Conservation (phyloP, 1,284 basidiomycete genomes). For the Inonotus hispidus region DNA sequence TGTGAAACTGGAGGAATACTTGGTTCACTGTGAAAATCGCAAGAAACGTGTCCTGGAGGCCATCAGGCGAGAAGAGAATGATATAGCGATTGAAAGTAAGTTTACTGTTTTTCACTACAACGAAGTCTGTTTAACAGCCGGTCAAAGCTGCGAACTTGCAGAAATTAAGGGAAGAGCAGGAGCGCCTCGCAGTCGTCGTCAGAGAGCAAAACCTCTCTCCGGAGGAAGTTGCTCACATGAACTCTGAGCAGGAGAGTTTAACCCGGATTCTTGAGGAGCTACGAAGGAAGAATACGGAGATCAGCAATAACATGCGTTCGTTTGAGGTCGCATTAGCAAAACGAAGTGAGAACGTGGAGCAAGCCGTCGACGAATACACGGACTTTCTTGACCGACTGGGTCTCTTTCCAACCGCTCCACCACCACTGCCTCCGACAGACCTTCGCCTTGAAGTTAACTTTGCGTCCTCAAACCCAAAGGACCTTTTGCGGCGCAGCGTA, state of each 20-base stretch:
- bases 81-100: conserved; percentile 39
- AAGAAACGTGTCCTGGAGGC: conserved; percentile 58
- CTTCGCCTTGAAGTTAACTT: conserved; percentile 73
- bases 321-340: conserved; percentile 77
- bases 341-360: conserved; percentile 72
- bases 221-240: conserved; percentile 85
- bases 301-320: conserved; percentile 61
- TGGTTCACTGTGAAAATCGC: conserved; percentile 56
- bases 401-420: conserved; percentile 61
- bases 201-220: conserved; percentile 78
- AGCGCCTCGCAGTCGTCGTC: conserved; percentile 60
- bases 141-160: conserved; percentile 50
- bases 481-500: conserved; percentile 39
- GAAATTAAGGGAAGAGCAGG: conserved; percentile 55
- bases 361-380: conserved; percentile 70
- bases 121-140: conserved; percentile 9
- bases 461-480: conserved; percentile 58
- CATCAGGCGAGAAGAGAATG: conserved; percentile 58
- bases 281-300: conserved; percentile 66
- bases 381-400: conserved; percentile 68
- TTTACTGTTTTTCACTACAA: background rate
- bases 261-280: conserved; percentile 68
- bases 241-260: conserved; percentile 73
- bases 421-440: conserved; percentile 64
- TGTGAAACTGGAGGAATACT: conserved; percentile 65